Evolutionary conservation across 164 flowering plant species (phyloP), one percentile per base, ranked within the genome.

Genomic region (Umbilicus rupestris): DNA sequence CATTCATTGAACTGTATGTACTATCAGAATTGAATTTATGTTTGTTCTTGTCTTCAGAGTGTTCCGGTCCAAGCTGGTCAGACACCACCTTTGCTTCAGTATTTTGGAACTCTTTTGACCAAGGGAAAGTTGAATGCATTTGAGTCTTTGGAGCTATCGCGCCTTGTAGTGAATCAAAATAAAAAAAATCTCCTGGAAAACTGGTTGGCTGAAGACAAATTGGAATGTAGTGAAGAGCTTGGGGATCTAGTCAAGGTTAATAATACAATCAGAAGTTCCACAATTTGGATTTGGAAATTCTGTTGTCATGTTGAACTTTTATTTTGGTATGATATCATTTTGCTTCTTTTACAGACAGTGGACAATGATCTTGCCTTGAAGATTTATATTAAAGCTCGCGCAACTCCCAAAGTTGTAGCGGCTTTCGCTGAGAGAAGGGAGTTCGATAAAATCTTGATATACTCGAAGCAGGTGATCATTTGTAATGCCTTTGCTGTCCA

Each of bases 401-500:
- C 99, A 66, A 94, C 99, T 35, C 99, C 99, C 14, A 94, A 94
- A 78, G 99, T 94, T 71, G 99, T 94, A 69, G 99, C 99, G 16
- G 99, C 99, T 70, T 94, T 94, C 84, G 99, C 99, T 50, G 99
- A 94, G 72, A 72, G 97, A 35, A 84, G 97, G 74, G 99, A 95
- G 76, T 95, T 95, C 72, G 99, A 95, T 80, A 95, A 95, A 69
- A 95, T 95, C 66, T 79, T 95, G 31, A 86, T 95, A 47, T 95
- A 95, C 81, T 95, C 99, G 17, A 95, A 92, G 80, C 99, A 95
- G 94, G 99, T 92, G n/a, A n/a, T n/a, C n/a, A n/a, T n/a, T n/a
- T n/a, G n/a, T n/a, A n/a, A n/a, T n/a, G n/a, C n/a, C n/a, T n/a
- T n/a, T n/a, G n/a, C n/a, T n/a, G n/a, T n/a, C n/a, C n/a, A n/a